Evolutionary conservation across 139 green algal species (phyloP), one percentile per base, ranked within the genome.

Genomic region (Chlamydomonas sp.): DNA sequence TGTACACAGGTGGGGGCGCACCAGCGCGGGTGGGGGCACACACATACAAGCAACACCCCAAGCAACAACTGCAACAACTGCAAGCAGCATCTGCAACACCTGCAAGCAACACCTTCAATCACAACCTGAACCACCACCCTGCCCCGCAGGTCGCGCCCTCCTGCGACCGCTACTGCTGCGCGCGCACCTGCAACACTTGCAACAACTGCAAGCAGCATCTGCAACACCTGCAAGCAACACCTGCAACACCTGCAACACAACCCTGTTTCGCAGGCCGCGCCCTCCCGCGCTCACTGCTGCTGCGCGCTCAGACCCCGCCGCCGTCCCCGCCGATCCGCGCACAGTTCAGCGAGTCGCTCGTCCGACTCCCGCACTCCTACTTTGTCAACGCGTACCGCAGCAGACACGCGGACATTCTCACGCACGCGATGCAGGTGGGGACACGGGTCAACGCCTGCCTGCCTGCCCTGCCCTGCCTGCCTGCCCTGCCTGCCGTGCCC

Each of bases 301-400:
- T 57, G 47, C 16, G 16, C 20, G 22, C 47, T 57, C 47, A 57
- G 16, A 16, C 47, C 22, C 47, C 34, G 54, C 16, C 22, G 22
- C 24, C 6, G n/a, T n/a, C n/a, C n/a, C n/a, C n/a, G n/a, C n/a
- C n/a, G n/a, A n/a, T n/a, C n/a, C n/a, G n/a, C n/a, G n/a, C n/a
- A n/a, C n/a, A 33, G 8, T 96, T 95, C 82, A 88, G 65, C 37
- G 91, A 96, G 81, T 30, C 79, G 13, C 78, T 96, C 28, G 91
- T 83, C 5, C 80, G 84, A 48, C 89, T 97, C 87, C 91, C 91
- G 29, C 69, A 96, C 81, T 94, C 83, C 80, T 97, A 97, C 84
- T 97, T 97, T 75, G 87, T 90, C 48, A 96, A 96, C 69, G 43
- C 6, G 31, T 66, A 66, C 59, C 31, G 31, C 10, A 66, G 26